Evolutionary conservation across 1,284 basidiomycete genomes (phyloP).

Genomic region (Leccinum olivaceoglutinosum): DNA sequence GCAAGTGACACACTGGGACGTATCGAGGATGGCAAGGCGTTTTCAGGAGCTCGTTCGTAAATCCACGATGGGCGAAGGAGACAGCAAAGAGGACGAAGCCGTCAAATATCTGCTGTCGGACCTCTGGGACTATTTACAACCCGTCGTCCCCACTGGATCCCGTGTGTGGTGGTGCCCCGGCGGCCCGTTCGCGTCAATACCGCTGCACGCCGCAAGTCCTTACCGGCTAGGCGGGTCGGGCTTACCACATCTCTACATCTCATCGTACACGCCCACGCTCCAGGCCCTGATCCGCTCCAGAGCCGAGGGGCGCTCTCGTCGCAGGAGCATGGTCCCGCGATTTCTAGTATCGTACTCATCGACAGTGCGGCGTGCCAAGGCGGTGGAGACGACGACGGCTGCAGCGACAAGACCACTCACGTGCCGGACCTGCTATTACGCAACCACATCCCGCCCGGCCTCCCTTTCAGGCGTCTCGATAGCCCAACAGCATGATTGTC

Average conservation of each 20-base stretch:
- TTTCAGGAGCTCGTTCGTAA: constrained; percentile 16
- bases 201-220: constrained; percentile 37
- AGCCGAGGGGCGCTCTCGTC: constrained; percentile 4
- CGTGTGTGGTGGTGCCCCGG: constrained; percentile 45
- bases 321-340: constrained; percentile 10
- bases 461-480: constrained; percentile 23
- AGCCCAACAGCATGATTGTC: constrained; percentile 2
- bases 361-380: constrained; percentile 11
- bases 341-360: constrained; percentile 19
- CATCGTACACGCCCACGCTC: constrained; percentile 37
- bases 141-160: constrained; percentile 16
- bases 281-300: constrained; percentile 26
- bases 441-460: constrained; percentile 15
- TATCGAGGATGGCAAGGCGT: constrained; percentile 17
- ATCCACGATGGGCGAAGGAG: background rate
- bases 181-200: constrained; percentile 29
- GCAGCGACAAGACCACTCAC: background rate
- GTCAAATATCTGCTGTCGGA: constrained; percentile 21
- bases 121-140: constrained; percentile 29
- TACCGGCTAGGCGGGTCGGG: constrained; percentile 9
- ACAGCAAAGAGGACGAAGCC: background rate
- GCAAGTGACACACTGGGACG: constrained; percentile 13
- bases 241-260: constrained; percentile 30
- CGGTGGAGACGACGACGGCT: background rate
- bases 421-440: constrained; percentile 18